phyloP scores from a whole-genome alignment of 768 basidiomycete species.

The Tulasnella sp. region DNA sequence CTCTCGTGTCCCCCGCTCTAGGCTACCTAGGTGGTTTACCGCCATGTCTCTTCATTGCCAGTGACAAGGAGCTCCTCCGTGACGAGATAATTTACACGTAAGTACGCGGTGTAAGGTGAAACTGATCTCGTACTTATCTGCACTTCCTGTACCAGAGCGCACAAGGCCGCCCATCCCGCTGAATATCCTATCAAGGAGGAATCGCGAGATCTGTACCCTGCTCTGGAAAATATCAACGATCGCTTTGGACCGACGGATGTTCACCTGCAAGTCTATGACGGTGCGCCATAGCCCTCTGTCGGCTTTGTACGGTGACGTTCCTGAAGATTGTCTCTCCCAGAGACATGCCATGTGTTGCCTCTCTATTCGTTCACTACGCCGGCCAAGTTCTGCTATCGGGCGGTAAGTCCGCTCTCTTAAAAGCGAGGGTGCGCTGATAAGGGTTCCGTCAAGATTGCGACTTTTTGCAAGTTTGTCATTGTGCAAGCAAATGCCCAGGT shows the following conservation, averaged over 20 bases:
- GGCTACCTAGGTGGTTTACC: slow-evolving; percentile 81
- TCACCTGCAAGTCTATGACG: slow-evolving; percentile 89
- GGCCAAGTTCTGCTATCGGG: slow-evolving; percentile 20
- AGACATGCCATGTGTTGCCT: slow-evolving; percentile 67
- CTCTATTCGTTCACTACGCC: slow-evolving; percentile 54
- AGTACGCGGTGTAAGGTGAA: not conserved
- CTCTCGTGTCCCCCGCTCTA: slow-evolving; percentile 68
- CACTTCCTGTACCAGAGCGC: slow-evolving; percentile 41
- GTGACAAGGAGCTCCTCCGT: slow-evolving; percentile 82
- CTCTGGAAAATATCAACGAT: slow-evolving; percentile 26
- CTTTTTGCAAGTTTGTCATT: slow-evolving; percentile 23
- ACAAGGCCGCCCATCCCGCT: slow-evolving; percentile 79
- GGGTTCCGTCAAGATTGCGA: slow-evolving; percentile 19
- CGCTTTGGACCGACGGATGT: slow-evolving; percentile 50
- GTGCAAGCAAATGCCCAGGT: too few relatives aligned
- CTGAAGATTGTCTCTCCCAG: slow-evolving; percentile 25
- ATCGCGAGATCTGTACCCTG: slow-evolving; percentile 35
- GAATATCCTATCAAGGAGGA: slow-evolving; percentile 50
- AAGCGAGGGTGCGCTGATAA: not conserved
- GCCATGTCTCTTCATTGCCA: slow-evolving; percentile 70
- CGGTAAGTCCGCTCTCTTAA: slow-evolving; percentile 9
- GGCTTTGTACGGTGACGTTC: slow-evolving; percentile 1
- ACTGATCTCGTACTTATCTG: not conserved
- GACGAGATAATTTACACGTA: slow-evolving; percentile 83
- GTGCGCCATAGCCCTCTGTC: slow-evolving; percentile 26